Percentiles rank a stretch among this genome's conserved stretches.
Conservation (phyloP, 1,284 basidiomycete genomes). For the Ceratobasidium theobromae region DNA sequence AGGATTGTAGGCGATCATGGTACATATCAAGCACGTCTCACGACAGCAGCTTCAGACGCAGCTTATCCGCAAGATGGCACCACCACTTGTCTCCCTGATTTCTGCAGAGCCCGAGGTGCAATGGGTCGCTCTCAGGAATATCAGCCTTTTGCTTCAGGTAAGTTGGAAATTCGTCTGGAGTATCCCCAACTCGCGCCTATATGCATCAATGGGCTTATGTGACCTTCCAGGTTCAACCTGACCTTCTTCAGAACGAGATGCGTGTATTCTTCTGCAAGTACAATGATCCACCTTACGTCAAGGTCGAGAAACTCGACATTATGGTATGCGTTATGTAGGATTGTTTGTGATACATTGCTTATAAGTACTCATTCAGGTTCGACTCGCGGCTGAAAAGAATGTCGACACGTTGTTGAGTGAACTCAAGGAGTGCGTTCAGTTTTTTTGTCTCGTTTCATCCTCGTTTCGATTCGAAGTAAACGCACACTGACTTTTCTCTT, state of each 20-base stretch:
- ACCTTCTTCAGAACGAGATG: constrained; percentile 92
- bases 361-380: too few relatives aligned
- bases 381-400: constrained; percentile 87
- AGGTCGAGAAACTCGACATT: constrained; percentile 97
- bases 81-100: constrained; percentile 74
- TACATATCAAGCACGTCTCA: constrained; percentile 83
- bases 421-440: constrained; percentile 76
- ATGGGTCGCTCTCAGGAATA: constrained; percentile 96
- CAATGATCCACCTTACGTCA: constrained; percentile 98
- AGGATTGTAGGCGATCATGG: constrained; percentile 84
- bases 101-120: constrained; percentile 72
- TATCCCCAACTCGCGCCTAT: too few relatives aligned
- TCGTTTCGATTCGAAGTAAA: neutral
- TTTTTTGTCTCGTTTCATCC: constrained; percentile 5
- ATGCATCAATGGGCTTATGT: neutral
- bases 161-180: constrained; percentile 38
- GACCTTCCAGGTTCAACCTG: constrained; percentile 51
- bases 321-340: too few relatives aligned
- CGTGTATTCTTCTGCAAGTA: constrained; percentile 99
- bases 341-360: too few relatives aligned
- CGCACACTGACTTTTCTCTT: too few relatives aligned
- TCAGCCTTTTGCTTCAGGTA: constrained; percentile 94
- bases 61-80: constrained; percentile 95
- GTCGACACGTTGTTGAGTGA: constrained; percentile 94
- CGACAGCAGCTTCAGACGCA: constrained; percentile 87